Evolutionary conservation across 306 rosid genomes (phyloP).

Genomic region (Fragaria nilgerrensis): DNA sequence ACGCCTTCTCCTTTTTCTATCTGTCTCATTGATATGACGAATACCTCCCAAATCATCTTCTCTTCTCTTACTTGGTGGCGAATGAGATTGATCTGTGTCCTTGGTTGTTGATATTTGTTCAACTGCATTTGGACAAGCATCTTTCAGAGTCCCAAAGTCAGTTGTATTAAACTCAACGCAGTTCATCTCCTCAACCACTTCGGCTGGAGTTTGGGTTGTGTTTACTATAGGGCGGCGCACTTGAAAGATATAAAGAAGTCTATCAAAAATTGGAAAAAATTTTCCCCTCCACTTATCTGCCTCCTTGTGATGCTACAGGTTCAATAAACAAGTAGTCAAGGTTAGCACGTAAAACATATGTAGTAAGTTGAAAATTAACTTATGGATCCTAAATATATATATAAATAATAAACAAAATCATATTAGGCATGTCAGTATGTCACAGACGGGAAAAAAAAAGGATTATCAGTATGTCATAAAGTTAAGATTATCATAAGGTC

Average conservation of each 20-base stretch:
- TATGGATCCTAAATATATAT: not conserved
- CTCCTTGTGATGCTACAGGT: conserved; percentile 13
- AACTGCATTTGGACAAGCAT: not conserved
- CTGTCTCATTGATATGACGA: not conserved
- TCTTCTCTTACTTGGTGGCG: conserved; percentile 3
- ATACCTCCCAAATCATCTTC: not conserved
- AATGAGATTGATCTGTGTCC: conserved; percentile 1
- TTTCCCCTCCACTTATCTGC: conserved; percentile 10
- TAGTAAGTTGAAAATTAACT: not conserved
- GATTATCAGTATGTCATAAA: not conserved
- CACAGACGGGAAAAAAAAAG: too few relatives aligned
- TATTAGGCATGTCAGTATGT: not conserved
- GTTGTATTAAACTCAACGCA: not conserved
- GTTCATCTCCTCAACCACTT: not conserved
- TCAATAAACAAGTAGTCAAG: not conserved
- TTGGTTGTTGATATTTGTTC: not conserved
- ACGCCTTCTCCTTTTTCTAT: conserved; percentile 4
- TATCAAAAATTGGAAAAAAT: conserved; percentile 5
- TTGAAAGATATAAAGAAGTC: conserved; percentile 10
- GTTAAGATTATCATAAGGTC: not conserved
- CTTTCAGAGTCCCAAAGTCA: not conserved
- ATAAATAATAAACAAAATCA: not conserved
- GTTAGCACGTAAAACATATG: not conserved
- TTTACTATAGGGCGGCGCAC: not conserved
- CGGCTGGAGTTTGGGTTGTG: not conserved